Conservation (phyloP, 2,329 filamentous ascomycete species). For the Nannizziopsis arthrosporioides region DNA sequence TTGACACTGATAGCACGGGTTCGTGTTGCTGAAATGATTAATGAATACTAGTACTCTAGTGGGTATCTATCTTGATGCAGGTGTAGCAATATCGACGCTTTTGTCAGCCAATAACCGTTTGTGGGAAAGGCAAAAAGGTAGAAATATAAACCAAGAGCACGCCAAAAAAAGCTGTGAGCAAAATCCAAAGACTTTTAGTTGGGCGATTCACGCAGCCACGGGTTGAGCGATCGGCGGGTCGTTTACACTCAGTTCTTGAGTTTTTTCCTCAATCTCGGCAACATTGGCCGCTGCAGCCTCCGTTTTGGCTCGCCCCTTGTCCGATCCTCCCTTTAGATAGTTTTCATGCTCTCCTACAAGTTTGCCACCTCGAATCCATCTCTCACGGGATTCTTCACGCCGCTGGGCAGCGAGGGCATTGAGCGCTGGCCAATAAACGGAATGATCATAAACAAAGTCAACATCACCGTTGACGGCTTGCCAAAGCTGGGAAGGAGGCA, state of each 20-base stretch:
- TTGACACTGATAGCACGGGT: background rate
- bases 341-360: slow-evolving; percentile 75
- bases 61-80: slow-evolving; percentile 9
- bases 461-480: slow-evolving; percentile 65
- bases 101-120: background rate
- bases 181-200: background rate
- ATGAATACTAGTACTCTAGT: slow-evolving; percentile 1
- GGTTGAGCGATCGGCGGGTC: background rate
- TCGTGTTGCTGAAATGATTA: background rate
- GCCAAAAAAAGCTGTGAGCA: background rate
- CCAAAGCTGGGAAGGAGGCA: slow-evolving; percentile 74
- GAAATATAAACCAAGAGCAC: background rate
- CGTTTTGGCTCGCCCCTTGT: slow-evolving; percentile 24
- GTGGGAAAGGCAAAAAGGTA: background rate
- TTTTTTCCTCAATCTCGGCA: slow-evolving; percentile 15
- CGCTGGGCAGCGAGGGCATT: slow-evolving; percentile 57
- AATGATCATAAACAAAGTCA: slow-evolving; percentile 85
- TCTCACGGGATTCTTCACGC: slow-evolving; percentile 48
- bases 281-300: slow-evolving; percentile 20
- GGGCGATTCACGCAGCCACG: background rate
- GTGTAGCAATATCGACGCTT: slow-evolving; percentile 1
- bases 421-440: slow-evolving; percentile 77
- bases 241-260: slow-evolving; percentile 14
- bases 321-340: slow-evolving; percentile 63
- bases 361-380: slow-evolving; percentile 73